A percentile compares a stretch with the other conserved stretches of the same genome.
Evolutionary conservation across 352 stramenopile genomes (phyloP).

Genomic region (Globisporangium ultimum): DNA sequence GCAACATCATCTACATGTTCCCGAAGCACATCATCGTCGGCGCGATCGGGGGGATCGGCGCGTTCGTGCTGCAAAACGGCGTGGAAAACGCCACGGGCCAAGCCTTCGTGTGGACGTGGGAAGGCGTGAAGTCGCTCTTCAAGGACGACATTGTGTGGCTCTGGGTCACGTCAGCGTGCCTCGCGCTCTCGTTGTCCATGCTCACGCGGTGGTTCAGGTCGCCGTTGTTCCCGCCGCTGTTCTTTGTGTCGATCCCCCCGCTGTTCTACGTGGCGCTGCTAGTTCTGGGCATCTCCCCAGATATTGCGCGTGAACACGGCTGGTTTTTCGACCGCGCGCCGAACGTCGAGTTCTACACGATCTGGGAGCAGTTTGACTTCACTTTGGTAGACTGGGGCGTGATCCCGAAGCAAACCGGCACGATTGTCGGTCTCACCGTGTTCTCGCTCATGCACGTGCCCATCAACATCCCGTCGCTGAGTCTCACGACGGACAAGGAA

Average conservation of each 20-base stretch:
- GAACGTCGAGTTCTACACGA: constrained; percentile 63
- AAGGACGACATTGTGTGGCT: constrained; percentile 55
- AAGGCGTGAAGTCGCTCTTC: constrained; percentile 49
- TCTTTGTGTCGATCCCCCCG: constrained; percentile 77
- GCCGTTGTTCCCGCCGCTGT: constrained; percentile 72
- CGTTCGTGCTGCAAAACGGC: constrained; percentile 82
- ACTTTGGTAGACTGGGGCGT: constrained; percentile 59
- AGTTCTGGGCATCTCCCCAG: constrained; percentile 42
- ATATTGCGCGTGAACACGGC: constrained; percentile 53
- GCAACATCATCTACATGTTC: constrained; percentile 92
- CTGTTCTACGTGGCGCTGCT: constrained; percentile 72
- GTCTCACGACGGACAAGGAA: constrained; percentile 81
- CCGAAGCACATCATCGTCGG: constrained; percentile 94
- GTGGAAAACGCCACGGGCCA: constrained; percentile 82
- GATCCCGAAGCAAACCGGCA: constrained; percentile 71
- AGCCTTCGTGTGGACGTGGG: constrained; percentile 55
- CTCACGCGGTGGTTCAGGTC: constrained; percentile 52
- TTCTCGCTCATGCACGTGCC: constrained; percentile 95
- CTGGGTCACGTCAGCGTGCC: constrained; percentile 56
- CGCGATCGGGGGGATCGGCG: constrained; percentile 92
- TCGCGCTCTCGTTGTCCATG: constrained; percentile 49
- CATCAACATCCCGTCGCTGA: constrained; percentile 93
- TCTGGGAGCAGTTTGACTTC: constrained; percentile 79
- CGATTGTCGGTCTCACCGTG: constrained; percentile 84
- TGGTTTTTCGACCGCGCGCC: constrained; percentile 79